A percentile compares a stretch with the other conserved stretches of the same genome.
Evolutionary conservation across 495 filamentous ascomycete genomes (phyloP).

Genomic region (Massariosphaeria phaeospora): DNA sequence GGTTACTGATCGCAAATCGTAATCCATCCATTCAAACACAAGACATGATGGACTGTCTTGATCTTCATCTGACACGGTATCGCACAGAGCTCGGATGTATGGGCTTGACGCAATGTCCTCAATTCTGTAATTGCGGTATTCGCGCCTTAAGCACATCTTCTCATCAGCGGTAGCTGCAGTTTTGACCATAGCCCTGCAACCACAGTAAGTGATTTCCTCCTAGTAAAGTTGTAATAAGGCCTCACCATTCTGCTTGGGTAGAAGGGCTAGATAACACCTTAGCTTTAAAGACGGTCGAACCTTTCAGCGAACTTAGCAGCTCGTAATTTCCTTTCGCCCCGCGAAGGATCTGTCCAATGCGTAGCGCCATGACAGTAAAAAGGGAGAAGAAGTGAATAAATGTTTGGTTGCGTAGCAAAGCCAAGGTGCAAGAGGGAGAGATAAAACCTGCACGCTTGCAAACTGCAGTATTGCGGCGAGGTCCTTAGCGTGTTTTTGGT

Average conservation of each 20-base stretch:
- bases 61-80: slow-evolving; percentile 18
- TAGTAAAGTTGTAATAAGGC: slow-evolving; percentile 1
- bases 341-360: slow-evolving; percentile 25
- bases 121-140: slow-evolving; percentile 24
- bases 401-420: not conserved
- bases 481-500: too few relatives aligned
- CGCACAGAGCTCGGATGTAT: slow-evolving; percentile 24
- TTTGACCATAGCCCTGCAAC: slow-evolving; percentile 22
- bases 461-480: too few relatives aligned
- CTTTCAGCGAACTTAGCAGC: slow-evolving; percentile 23
- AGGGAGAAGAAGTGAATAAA: slow-evolving; percentile 7
- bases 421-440: too few relatives aligned
- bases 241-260: slow-evolving; percentile 23
- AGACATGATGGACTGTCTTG: slow-evolving; percentile 23
- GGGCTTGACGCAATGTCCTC: slow-evolving; percentile 21
- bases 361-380: slow-evolving; percentile 21
- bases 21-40: slow-evolving; percentile 35
- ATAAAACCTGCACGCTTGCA: too few relatives aligned
- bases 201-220: slow-evolving; percentile 9
- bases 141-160: slow-evolving; percentile 17
- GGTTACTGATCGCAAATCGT: slow-evolving; percentile 24
- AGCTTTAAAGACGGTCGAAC: slow-evolving; percentile 28
- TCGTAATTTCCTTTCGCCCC: slow-evolving; percentile 30
- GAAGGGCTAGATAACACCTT: slow-evolving; percentile 17
- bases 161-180: slow-evolving; percentile 19